phyloP scores from a whole-genome alignment of 106 monocot genomes.

The Acorus gramineus region DNA sequence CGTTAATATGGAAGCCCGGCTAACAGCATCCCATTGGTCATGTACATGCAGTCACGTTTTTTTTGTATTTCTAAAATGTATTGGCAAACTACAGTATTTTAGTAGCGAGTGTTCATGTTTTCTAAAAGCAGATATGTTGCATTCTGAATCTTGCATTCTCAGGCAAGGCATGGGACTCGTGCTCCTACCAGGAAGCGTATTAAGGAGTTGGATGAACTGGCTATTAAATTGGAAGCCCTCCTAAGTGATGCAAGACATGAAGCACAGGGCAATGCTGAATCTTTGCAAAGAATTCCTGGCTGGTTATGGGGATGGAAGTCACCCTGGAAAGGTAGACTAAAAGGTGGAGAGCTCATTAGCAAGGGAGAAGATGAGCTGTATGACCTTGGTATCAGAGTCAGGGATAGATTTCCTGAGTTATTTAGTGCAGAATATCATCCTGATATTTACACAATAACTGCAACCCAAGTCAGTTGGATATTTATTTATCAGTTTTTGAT shows the following conservation, averaged over 20 bases:
- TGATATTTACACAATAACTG: slow-evolving; percentile 59
- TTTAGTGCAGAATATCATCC: slow-evolving; percentile 87
- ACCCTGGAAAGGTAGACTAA: slow-evolving; percentile 81
- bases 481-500: neutral
- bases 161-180: slow-evolving; percentile 97
- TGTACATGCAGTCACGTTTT: no score
- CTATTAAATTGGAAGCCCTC: slow-evolving; percentile 43
- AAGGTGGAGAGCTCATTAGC: slow-evolving; percentile 70
- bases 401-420: slow-evolving; percentile 59
- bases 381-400: slow-evolving; percentile 57
- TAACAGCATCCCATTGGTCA: no score
- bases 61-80: no score
- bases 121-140: no score
- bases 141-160: neutral
- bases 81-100: no score
- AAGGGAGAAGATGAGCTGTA: slow-evolving; percentile 82
- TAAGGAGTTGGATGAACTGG: slow-evolving; percentile 75
- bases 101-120: no score
- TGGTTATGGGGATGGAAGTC: slow-evolving; percentile 88
- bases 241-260: slow-evolving; percentile 29
- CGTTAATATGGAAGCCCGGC: no score
- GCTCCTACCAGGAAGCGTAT: slow-evolving; percentile 94
- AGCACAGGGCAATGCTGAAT: neutral
- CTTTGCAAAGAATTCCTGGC: slow-evolving; percentile 39
- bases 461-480: slow-evolving; percentile 58